Base-by-base conservation (phyloP, 73 alveolate species). In the Paramecium pentaurelia region DNA sequence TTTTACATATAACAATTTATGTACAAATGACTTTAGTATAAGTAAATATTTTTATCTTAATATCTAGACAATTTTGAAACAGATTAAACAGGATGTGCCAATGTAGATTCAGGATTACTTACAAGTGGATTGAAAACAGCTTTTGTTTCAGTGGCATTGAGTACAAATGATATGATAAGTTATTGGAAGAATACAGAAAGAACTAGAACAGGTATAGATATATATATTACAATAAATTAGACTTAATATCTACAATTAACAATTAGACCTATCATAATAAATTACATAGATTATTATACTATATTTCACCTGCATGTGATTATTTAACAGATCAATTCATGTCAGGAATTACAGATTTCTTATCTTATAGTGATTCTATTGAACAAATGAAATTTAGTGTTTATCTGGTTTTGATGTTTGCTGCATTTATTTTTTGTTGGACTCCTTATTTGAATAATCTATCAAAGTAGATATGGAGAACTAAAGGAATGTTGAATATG, bases 401-500 rank as follows among this genome's bases (percentile, higher is more conserved):
- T 8, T 89, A 89, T 8, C 28, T 89, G 20, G 94, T 89, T 8
- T 16, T 89, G 8, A 89, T 89, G 71, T 71, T 89, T 27, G 51
- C 58, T 6, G 85, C 77, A 5, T 89, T 89, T 25, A 89, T 89
- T 3, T 89, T 89, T n/a, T 45, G 71, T 3, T 89, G 94, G 94
- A 89, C 75, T 14, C 94, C 94, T 22, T 89, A 89, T 27, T 64
- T 89, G 22, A 89, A 89, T 22, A 83, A 83, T 28, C 77, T 89
- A 54, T 45, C 71, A 25, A 89, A 71, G 10, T 18, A 89, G 36
- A 89, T 89, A 10, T 89, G 94, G 94, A 89, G 94, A 71, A 89
- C 94, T n/a, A 45, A 80, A 47, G 94, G 94, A 20, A 89, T 89
- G 94, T 73, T 89, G 9, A 89, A 89, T 89, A 89, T 89, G 94